A percentile compares a stretch with the other conserved stretches of the same genome.
Evolutionary conservation across 2,329 filamentous ascomycete species (phyloP).

Genomic region (Ceratocystiopsis sp.): DNA sequence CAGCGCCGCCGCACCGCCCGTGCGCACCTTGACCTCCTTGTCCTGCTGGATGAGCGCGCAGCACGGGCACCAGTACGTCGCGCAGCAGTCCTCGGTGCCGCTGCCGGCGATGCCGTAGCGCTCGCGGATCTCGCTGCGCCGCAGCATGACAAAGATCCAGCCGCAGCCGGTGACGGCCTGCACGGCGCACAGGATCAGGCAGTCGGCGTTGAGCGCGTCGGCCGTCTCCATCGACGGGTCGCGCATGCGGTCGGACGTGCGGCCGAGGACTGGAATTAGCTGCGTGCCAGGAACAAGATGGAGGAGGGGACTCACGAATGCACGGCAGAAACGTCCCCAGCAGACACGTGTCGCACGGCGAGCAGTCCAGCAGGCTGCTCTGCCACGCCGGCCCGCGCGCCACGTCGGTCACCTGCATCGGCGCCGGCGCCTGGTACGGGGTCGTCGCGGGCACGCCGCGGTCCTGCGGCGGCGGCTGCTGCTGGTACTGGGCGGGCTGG

Average conservation of each 20-base stretch:
- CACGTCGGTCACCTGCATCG: slow-evolving; percentile 7
- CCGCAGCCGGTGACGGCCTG: slow-evolving; percentile 23
- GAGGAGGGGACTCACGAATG: slow-evolving; percentile 17
- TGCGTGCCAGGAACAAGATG: not conserved
- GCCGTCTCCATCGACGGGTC: slow-evolving; percentile 24
- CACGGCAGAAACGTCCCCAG: slow-evolving; percentile 25
- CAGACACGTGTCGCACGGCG: slow-evolving; percentile 21
- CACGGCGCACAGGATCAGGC: slow-evolving; percentile 22
- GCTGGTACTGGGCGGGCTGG: not conserved
- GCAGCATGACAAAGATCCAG: slow-evolving; percentile 31
- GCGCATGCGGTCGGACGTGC: slow-evolving; percentile 25
- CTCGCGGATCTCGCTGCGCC: slow-evolving; percentile 35
- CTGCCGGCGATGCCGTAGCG: slow-evolving; percentile 35
- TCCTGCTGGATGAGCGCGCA: slow-evolving; percentile 41
- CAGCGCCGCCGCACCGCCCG: slow-evolving; percentile 11
- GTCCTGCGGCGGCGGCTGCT: not conserved
- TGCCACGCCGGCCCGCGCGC: not conserved
- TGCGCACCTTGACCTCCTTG: slow-evolving; percentile 28
- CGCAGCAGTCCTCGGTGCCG: slow-evolving; percentile 30
- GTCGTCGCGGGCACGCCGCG: not conserved
- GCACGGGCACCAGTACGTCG: slow-evolving; percentile 37
- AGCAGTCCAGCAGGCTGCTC: slow-evolving; percentile 21
- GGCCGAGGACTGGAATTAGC: slow-evolving; percentile 21
- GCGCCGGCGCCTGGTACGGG: slow-evolving; percentile 3
- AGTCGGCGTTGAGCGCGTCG: slow-evolving; percentile 24